A percentile compares a stretch with the other conserved stretches of the same genome.
Evolutionary conservation across 805 yeast genomes (phyloP).

Genomic region (Candida hungchunana): DNA sequence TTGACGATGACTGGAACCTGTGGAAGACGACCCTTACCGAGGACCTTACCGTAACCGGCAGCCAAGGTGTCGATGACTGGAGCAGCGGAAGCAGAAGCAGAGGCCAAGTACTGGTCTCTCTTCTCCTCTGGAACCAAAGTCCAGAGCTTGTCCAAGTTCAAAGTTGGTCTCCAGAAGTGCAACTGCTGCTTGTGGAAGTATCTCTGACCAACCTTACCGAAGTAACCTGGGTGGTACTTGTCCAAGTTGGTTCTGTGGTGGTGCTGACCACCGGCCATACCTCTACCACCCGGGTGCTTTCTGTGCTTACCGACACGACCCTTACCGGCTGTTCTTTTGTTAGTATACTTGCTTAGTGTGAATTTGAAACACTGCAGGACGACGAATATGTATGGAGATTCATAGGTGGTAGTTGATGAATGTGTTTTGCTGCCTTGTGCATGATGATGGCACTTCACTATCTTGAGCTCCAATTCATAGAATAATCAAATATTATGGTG

Average conservation of each 20-base stretch:
- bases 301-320: slow-evolving; percentile 99
- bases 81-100: slow-evolving; percentile 84
- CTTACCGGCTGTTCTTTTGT: slow-evolving; percentile 80
- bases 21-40: slow-evolving; percentile 99
- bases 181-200: slow-evolving; percentile 93
- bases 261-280: slow-evolving; percentile 99
- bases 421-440: too few relatives aligned
- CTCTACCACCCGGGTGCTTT: slow-evolving; percentile 99
- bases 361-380: not conserved
- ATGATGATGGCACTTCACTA: too few relatives aligned
- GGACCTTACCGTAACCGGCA: slow-evolving; percentile 99
- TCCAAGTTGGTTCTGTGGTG: slow-evolving; percentile 99
- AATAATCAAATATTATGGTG: too few relatives aligned
- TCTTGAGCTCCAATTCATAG: too few relatives aligned
- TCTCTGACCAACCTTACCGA: slow-evolving; percentile 99
- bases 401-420: too few relatives aligned
- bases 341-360: slow-evolving; percentile 20
- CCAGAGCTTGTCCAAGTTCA: slow-evolving; percentile 99
- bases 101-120: slow-evolving; percentile 89
- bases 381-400: too few relatives aligned
- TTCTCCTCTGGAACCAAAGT: slow-evolving; percentile 88
- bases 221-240: slow-evolving; percentile 99
- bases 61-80: slow-evolving; percentile 99
- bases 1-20: slow-evolving; percentile 97
- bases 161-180: slow-evolving; percentile 97